Evolutionary conservation across 352 stramenopile species (phyloP).

Genomic region (Phytophthora pisi): DNA sequence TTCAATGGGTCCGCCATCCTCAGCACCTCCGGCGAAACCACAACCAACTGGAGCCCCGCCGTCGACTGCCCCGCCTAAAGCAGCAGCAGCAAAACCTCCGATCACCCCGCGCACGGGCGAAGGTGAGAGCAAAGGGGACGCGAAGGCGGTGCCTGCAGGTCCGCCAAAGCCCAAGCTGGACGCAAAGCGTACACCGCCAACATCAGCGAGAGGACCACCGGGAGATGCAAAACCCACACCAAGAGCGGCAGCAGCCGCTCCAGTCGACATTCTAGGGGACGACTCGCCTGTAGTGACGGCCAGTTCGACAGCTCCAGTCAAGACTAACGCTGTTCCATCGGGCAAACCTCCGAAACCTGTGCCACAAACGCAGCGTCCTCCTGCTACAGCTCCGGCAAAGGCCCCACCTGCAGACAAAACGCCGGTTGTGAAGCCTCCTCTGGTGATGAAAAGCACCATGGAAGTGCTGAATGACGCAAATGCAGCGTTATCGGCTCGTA

Average conservation of each 20-base stretch:
- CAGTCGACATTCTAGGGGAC: conserved; percentile 56
- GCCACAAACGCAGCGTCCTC: conserved; percentile 10
- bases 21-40: background rate
- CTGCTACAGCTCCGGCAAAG: conserved; percentile 22
- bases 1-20: conserved; percentile 24
- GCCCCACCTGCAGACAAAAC: conserved; percentile 26
- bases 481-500: conserved; percentile 40
- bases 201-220: conserved; percentile 16
- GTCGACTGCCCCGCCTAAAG: conserved; percentile 25
- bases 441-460: conserved; percentile 68
- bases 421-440: conserved; percentile 28
- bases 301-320: conserved; percentile 3
- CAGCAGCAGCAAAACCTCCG: conserved; percentile 22
- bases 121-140: conserved; percentile 26
- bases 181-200: conserved; percentile 35
- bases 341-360: conserved; percentile 29
- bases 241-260: conserved; percentile 17
- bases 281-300: conserved; percentile 16
- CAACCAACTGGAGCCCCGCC: conserved; percentile 4
- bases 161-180: conserved; percentile 32
- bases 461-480: conserved; percentile 76
- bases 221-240: conserved; percentile 36
- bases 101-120: conserved; percentile 17
- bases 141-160: conserved; percentile 10
- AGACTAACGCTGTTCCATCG: conserved; percentile 13